Conservation (phyloP, 2,329 filamentous ascomycete genomes). For the Apiospora pterosperma region DNA sequence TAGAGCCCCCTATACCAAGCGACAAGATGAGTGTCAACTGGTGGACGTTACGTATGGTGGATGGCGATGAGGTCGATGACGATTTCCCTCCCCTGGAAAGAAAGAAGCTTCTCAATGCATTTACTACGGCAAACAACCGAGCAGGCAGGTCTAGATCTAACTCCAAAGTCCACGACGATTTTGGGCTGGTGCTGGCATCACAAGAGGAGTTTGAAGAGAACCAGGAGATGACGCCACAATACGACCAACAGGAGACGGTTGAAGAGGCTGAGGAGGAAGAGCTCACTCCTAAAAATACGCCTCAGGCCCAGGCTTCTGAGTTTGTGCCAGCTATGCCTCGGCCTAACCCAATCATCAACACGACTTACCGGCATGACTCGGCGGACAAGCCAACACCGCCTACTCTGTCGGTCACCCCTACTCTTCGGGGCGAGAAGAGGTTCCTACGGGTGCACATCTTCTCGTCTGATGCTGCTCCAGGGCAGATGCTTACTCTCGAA, state of each 20-base stretch:
- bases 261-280: constrained; percentile 38
- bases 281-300: constrained; percentile 45
- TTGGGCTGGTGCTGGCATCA: constrained; percentile 72
- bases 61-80: constrained; percentile 80
- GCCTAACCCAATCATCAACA: constrained; percentile 59
- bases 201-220: constrained; percentile 67
- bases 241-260: constrained; percentile 50
- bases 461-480: constrained; percentile 65
- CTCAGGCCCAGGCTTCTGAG: constrained; percentile 36
- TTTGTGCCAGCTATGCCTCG: constrained; percentile 33
- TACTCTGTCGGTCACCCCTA: constrained; percentile 34
- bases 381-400: constrained; percentile 55
- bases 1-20: constrained; percentile 60
- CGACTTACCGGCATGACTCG: constrained; percentile 52
- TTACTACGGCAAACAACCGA: constrained; percentile 77
- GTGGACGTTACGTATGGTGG: constrained; percentile 80
- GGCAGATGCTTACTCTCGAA: constrained; percentile 70
- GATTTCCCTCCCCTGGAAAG: constrained; percentile 78
- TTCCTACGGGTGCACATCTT: constrained; percentile 70
- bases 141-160: constrained; percentile 60
- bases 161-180: constrained; percentile 78
- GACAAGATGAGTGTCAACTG: constrained; percentile 75
- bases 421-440: constrained; percentile 62
- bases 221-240: constrained; percentile 63
- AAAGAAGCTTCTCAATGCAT: constrained; percentile 70